These are phyloP conservation scores for Neopestalotiopsis sp. DNA, from an alignment of 2,329 filamentous ascomycete genomes.

Conservation along the genomic window DNA sequence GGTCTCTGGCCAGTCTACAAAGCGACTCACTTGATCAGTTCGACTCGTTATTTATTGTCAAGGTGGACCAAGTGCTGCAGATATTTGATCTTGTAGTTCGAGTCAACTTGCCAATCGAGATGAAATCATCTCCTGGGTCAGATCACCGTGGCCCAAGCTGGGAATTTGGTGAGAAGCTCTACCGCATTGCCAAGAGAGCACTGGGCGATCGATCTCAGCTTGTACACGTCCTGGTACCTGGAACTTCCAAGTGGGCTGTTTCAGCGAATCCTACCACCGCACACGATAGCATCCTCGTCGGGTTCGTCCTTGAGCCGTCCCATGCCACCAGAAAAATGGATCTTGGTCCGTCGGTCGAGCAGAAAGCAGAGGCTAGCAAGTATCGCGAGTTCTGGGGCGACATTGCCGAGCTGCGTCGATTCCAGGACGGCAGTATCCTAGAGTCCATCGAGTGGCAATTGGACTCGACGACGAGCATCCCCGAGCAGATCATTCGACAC, in stretches of 20 bases:
- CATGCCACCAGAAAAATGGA: constrained; percentile 81
- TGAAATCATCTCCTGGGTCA: constrained; percentile 28
- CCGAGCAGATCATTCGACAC: constrained; percentile 77
- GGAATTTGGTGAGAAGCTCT: constrained; percentile 61
- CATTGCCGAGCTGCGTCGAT: constrained; percentile 88
- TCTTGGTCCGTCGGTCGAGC: constrained; percentile 84
- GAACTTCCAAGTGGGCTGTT: constrained; percentile 50
- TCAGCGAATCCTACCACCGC: constrained; percentile 40
- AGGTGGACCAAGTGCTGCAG: constrained; percentile 57
- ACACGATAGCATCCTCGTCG: constrained; percentile 58
- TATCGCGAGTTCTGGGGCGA: constrained; percentile 96
- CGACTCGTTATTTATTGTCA: constrained; percentile 79
- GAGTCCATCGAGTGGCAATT: constrained; percentile 89
- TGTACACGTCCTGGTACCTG: constrained; percentile 61
- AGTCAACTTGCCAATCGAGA: constrained; percentile 31
- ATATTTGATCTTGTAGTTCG: constrained; percentile 57
- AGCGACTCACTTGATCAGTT: constrained; percentile 81
- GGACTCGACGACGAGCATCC: constrained; percentile 53
- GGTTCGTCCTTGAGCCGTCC: constrained; percentile 73
- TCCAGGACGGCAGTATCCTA: constrained; percentile 92
- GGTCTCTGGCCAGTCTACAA: constrained; percentile 76
- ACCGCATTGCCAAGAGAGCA: constrained; percentile 70
- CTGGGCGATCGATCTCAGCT: constrained; percentile 76
- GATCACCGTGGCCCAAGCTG: constrained; percentile 50
- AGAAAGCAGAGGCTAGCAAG: constrained; percentile 78